Base-by-base conservation (phyloP, 2,329 filamentous ascomycete genomes). In the Trichoderma simmonsii region DNA sequence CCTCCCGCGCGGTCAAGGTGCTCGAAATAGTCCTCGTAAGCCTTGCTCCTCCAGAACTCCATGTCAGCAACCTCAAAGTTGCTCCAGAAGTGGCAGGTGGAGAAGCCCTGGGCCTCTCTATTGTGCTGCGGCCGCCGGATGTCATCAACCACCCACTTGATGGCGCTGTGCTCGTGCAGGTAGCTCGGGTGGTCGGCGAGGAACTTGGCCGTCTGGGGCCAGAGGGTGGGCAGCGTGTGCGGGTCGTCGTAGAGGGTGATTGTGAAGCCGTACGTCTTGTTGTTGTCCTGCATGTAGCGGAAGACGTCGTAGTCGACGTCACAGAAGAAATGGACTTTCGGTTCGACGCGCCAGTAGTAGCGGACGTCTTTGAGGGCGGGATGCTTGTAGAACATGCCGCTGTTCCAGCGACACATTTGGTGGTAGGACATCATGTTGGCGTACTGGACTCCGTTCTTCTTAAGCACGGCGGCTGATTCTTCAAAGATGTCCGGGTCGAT, bases 331-430 rank as follows among this genome's bases (percentile, higher is more conserved):
- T 98, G 94, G 57, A 99, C 96, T 76, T 98, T 97, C 67, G 96
- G 96, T 81, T 99, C 96, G 62, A 99, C 96, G 72, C 96, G 93
- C 96, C 96, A 99, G 86, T 99, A 99, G 86, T 93, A 99, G 76
- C 94, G 93, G 75, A 88, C 90, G 77, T 96, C 83, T 75, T 90
- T 86, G 71, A 99, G 88, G 0, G 94, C 95, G 0, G 94, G 94
- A 82, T 99, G 96, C 80, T 96, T 94, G 86, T 97, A 98, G 86
- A 99, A 99, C 82, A 98, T 87, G 79, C 96, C 96, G 79, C 93
- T 97, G 85, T 99, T 99, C 96, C 96, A 99, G 71, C 96, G 91
- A 81, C 96, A 99, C 96, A 99, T 99, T 80, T 98, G 93, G 83
- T 98, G 95, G 84, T 99, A 99, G 63, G 94, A 97, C 69, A 93